These are phyloP conservation scores for Dionaea muscipula DNA, from an alignment of 179 eudicot species.

Conservation along the genomic window DNA sequence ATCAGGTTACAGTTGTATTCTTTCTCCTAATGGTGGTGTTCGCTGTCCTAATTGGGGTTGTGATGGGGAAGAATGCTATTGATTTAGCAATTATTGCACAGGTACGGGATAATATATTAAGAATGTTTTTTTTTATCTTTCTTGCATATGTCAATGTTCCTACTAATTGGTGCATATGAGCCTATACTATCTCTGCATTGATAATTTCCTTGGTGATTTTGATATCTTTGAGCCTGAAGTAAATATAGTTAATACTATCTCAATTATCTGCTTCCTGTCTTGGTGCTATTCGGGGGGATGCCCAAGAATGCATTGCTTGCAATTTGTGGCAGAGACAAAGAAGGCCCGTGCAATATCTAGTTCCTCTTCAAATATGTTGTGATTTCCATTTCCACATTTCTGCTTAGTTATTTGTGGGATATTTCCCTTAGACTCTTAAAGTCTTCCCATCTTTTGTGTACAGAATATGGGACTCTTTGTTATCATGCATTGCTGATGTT, in stretches of 20 bases:
- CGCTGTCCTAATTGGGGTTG: conserved; percentile 78
- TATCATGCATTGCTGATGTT: too few relatives aligned
- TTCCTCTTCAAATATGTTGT: not conserved
- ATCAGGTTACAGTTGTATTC: conserved; percentile 49
- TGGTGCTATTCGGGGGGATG: not conserved
- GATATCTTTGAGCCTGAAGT: not conserved
- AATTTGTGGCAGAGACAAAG: not conserved
- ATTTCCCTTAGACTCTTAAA: too few relatives aligned
- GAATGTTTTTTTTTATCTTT: not conserved
- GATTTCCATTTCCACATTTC: not conserved
- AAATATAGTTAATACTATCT: not conserved
- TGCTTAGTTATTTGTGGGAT: not conserved
- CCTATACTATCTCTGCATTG: too few relatives aligned
- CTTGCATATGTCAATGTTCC: too few relatives aligned
- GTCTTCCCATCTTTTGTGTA: too few relatives aligned
- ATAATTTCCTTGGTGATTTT: not conserved
- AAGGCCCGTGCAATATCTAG: not conserved
- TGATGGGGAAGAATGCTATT: conserved; percentile 64
- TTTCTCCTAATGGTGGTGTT: conserved; percentile 52
- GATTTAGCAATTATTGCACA: conserved; percentile 63
- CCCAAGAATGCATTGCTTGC: not conserved
- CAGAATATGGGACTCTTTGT: too few relatives aligned
- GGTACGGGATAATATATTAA: conserved; percentile 25
- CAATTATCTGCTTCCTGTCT: not conserved
- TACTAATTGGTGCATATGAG: too few relatives aligned